Evolutionary conservation across 352 stramenopile species (phyloP).

Genomic region (Phytophthora multivora): DNA sequence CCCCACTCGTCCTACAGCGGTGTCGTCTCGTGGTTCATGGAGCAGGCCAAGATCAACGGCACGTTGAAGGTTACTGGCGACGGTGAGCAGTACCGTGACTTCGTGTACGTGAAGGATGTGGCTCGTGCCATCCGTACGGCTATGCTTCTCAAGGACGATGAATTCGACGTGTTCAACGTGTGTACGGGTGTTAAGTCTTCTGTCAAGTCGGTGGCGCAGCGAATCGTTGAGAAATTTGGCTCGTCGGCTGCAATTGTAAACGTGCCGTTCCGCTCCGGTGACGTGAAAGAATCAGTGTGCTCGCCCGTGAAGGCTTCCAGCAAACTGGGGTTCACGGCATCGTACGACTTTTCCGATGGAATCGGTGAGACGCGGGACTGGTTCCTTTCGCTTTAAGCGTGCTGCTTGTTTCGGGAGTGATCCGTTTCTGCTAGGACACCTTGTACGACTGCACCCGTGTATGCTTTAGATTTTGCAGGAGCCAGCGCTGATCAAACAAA

Average conservation of each 20-base stretch:
- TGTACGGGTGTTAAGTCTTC: constrained; percentile 80
- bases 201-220: constrained; percentile 64
- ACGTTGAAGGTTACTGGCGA: constrained; percentile 81
- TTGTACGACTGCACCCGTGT: constrained; percentile 20
- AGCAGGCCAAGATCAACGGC: constrained; percentile 84
- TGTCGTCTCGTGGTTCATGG: constrained; percentile 88
- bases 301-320: constrained; percentile 62
- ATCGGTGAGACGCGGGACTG: constrained; percentile 81
- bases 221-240: constrained; percentile 71
- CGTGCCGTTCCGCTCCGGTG: constrained; percentile 69
- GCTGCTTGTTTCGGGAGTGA: neutral
- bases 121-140: constrained; percentile 79
- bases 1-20: constrained; percentile 85
- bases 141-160: constrained; percentile 66
- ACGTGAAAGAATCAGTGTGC: constrained; percentile 86
- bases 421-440: constrained; percentile 14
- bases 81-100: constrained; percentile 83
- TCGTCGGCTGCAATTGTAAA: constrained; percentile 73
- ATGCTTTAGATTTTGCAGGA: constrained; percentile 34
- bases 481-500: constrained; percentile 11
- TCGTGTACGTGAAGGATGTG: constrained; percentile 88
- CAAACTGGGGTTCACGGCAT: constrained; percentile 77
- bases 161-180: constrained; percentile 88
- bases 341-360: constrained; percentile 66
- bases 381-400: constrained; percentile 55